Percentiles rank a stretch among this genome's conserved stretches.
These are phyloP conservation scores for Zalaria obscura DNA, from an alignment of 2,329 filamentous ascomycete species.

Conservation along the genomic window DNA sequence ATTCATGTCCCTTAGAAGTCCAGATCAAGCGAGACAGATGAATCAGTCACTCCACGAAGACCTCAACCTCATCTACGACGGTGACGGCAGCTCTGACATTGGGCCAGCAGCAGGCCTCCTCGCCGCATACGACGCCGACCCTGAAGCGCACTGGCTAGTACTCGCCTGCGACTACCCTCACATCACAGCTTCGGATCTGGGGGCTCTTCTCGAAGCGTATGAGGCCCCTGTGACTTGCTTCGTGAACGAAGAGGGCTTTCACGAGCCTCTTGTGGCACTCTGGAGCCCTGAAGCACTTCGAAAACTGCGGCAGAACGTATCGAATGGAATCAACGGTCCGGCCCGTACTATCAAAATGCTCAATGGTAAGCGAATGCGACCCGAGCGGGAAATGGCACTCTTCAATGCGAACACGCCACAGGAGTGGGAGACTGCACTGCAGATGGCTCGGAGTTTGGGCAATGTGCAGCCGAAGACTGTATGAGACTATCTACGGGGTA, in stretches of 20 bases:
- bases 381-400: not conserved
- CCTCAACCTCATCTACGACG: not conserved
- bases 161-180: not conserved
- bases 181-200: not conserved
- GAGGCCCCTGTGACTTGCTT: not conserved
- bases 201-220: not conserved
- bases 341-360: not conserved
- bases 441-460: not conserved
- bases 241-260: not conserved
- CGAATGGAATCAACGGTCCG: not conserved
- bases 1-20: not conserved
- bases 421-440: not conserved
- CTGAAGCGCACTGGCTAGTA: not conserved
- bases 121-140: not conserved
- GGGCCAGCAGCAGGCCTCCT: not conserved
- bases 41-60: not conserved
- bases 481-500: no score
- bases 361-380: not conserved
- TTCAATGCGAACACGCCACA: not conserved
- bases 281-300: not conserved
- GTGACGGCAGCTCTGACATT: not conserved
- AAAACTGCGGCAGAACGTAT: not conserved
- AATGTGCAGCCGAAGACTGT: no score
- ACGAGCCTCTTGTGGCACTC: not conserved
- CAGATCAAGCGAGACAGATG: not conserved